These are phyloP conservation scores for Parsonsia alboflavescens DNA, from an alignment of 257 asterid species.

Conservation along the genomic window DNA sequence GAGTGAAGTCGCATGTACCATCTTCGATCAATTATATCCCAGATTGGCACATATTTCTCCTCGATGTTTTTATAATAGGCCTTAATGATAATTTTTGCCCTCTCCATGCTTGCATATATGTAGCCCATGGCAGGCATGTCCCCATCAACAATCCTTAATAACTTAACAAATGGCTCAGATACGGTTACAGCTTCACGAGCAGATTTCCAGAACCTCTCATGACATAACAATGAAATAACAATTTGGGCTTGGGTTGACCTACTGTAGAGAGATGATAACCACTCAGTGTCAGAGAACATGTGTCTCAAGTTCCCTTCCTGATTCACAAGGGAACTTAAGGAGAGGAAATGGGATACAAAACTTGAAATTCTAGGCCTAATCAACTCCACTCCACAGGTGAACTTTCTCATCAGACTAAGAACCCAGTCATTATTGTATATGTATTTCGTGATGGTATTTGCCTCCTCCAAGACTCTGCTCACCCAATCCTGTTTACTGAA, in stretches of 20 bases:
- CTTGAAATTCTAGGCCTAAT: slow-evolving; percentile 27
- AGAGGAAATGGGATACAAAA: slow-evolving; percentile 27
- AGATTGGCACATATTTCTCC: slow-evolving; percentile 33
- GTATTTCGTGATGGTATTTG: slow-evolving; percentile 22
- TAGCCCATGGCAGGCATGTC: slow-evolving; percentile 48
- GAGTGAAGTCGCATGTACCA: slow-evolving; percentile 37
- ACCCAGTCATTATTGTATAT: slow-evolving; percentile 32
- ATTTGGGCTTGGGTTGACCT: slow-evolving; percentile 27
- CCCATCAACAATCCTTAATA: slow-evolving; percentile 37
- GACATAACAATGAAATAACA: slow-evolving; percentile 25
- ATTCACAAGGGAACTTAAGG: slow-evolving; percentile 28
- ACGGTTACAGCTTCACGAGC: slow-evolving; percentile 32
- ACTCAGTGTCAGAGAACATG: slow-evolving; percentile 33
- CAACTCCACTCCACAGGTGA: slow-evolving; percentile 30
- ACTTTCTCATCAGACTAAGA: slow-evolving; percentile 26
- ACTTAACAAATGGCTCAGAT: slow-evolving; percentile 35
- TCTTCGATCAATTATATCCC: slow-evolving; percentile 40
- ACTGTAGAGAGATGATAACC: slow-evolving; percentile 28
- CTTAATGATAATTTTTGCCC: slow-evolving; percentile 36
- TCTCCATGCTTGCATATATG: slow-evolving; percentile 37
- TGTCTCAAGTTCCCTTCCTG: slow-evolving; percentile 34
- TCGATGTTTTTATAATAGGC: slow-evolving; percentile 30
- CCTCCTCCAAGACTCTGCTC: slow-evolving; percentile 38
- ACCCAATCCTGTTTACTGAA: slow-evolving; percentile 37
- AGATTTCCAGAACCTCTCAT: slow-evolving; percentile 34